Conservation (phyloP, 2,329 filamentous ascomycete species). For the Phyllosticta paracitricarpa region DNA sequence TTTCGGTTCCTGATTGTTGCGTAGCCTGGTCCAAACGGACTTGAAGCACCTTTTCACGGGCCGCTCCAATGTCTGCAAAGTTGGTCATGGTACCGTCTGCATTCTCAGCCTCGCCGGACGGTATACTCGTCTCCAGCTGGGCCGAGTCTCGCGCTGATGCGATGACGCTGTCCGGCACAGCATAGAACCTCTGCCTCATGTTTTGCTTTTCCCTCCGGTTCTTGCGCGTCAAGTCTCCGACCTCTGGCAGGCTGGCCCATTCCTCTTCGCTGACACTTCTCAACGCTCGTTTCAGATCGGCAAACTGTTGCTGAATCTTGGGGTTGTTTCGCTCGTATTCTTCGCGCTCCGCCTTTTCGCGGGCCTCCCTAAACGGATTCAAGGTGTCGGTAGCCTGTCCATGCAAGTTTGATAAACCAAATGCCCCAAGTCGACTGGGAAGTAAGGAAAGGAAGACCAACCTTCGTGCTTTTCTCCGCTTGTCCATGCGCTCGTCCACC, state of each 20-base stretch:
- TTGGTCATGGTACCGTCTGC: constrained; percentile 89
- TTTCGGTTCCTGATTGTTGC: constrained; percentile 57
- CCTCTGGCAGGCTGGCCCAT: constrained; percentile 91
- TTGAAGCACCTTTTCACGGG: constrained; percentile 88
- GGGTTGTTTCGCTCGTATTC: constrained; percentile 97
- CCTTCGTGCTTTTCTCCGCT: constrained; percentile 74
- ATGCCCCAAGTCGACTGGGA: constrained; percentile 16
- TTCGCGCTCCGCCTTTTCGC: constrained; percentile 81
- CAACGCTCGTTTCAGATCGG: constrained; percentile 84
- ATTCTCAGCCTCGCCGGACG: constrained; percentile 52
- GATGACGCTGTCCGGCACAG: constrained; percentile 90
- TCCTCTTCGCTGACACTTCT: constrained; percentile 87
- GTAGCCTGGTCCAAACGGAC: constrained; percentile 89
- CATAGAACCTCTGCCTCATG: constrained; percentile 75
- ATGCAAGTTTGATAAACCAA: constrained; percentile 24
- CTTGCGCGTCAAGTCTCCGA: constrained; percentile 92
- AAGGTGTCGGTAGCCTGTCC: constrained; percentile 12
- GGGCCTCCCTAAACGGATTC: constrained; percentile 72
- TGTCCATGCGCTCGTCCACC: constrained; percentile 96
- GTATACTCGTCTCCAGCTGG: constrained; percentile 83
- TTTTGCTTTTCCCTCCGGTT: constrained; percentile 80
- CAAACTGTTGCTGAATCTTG: constrained; percentile 96
- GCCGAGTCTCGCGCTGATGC: constrained; percentile 71
- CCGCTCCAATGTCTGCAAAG: constrained; percentile 93
- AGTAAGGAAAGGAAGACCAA: constrained; percentile 43